A percentile compares a stretch with the other conserved stretches of the same genome.
phyloP scores from a whole-genome alignment of 192 early-diverging fungal genomes.

The Umbelopsis isabellina region DNA sequence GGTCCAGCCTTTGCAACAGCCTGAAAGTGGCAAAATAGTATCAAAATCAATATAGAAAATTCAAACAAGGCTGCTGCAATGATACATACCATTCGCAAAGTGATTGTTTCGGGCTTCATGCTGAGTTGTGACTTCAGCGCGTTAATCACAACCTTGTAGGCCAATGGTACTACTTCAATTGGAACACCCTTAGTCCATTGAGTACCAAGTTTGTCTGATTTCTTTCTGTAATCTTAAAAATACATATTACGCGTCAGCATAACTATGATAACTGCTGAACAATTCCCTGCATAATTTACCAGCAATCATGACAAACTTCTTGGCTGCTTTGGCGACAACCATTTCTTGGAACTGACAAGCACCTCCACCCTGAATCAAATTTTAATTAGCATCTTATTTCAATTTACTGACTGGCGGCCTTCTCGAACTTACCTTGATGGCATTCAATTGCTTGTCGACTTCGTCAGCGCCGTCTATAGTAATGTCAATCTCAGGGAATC shows the following conservation, averaged over 20 bases:
- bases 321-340: conserved; percentile 81
- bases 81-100: conserved; percentile 68
- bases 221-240: conserved; percentile 75
- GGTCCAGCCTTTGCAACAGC: conserved; percentile 86
- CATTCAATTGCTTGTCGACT: conserved; percentile 82
- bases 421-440: conserved; percentile 53
- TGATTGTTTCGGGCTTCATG: conserved; percentile 53
- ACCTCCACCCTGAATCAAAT: conserved; percentile 78
- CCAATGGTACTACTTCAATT: conserved; percentile 88
- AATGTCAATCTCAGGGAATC: conserved; percentile 77
- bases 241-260: background rate
- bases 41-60: background rate
- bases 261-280: background rate
- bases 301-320: conserved; percentile 87
- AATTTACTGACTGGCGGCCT: no score
- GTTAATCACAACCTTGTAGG: conserved; percentile 66
- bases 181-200: conserved; percentile 83
- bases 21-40: background rate
- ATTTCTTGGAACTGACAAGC: conserved; percentile 92
- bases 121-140: conserved; percentile 38
- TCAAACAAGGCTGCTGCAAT: background rate
- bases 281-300: conserved; percentile 21
- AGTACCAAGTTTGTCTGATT: conserved; percentile 55
- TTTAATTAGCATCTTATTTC: background rate
- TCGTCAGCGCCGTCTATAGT: conserved; percentile 95